Percentiles rank a stretch among this genome's conserved stretches.
These are phyloP conservation scores for Batrachochytrium dendrobatidis DNA, from an alignment of 371 early-diverging fungal genomes.

Conservation along the genomic window DNA sequence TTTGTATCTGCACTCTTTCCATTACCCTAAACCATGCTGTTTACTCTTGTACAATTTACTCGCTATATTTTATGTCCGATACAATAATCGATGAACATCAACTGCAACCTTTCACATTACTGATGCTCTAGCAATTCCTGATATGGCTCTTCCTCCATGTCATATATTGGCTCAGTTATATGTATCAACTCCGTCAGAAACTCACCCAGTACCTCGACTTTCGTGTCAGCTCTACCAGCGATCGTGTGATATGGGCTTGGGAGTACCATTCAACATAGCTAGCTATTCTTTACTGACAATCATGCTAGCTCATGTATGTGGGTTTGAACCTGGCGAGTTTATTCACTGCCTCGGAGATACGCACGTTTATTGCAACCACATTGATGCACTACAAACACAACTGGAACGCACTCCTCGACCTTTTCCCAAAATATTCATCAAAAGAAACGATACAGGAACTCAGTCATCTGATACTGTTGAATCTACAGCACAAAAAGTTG, in stretches of 20 bases:
- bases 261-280: slow-evolving; percentile 99
- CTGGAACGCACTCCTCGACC: slow-evolving; percentile 69
- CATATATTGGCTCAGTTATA: slow-evolving; percentile 60
- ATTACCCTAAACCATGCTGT: no score
- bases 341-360: slow-evolving; percentile 96
- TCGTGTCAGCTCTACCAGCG: slow-evolving; percentile 98
- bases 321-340: slow-evolving; percentile 83
- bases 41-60: no score
- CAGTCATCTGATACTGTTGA: neutral
- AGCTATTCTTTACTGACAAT: slow-evolving; percentile 92
- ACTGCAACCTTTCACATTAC: no score
- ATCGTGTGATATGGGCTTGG: slow-evolving; percentile 98
- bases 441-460: neutral
- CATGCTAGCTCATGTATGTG: slow-evolving; percentile 90
- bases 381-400: slow-evolving; percentile 83
- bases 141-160: slow-evolving; percentile 61
- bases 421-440: slow-evolving; percentile 81
- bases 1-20: no score
- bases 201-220: slow-evolving; percentile 34
- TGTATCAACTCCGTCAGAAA: slow-evolving; percentile 51
- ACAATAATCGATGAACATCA: no score
- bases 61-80: neutral
- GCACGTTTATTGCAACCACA: slow-evolving; percentile 94
- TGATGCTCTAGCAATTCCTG: slow-evolving; percentile 28
- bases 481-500: slow-evolving; percentile 16